Evolutionary conservation across 805 yeast species (phyloP), one percentile per base, ranked within the genome.

Genomic region (Candida golubevii): DNA sequence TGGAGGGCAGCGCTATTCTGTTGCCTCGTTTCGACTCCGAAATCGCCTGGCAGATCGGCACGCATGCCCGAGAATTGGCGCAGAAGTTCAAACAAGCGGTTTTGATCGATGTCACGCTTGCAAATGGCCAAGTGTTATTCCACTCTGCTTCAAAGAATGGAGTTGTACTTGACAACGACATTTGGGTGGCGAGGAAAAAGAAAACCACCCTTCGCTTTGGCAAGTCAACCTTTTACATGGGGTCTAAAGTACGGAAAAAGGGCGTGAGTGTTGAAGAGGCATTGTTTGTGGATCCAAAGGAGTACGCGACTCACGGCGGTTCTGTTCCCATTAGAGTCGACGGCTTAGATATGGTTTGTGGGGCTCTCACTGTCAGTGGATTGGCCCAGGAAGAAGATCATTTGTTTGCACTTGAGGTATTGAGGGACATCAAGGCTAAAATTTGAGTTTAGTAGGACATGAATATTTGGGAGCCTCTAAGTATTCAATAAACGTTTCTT

Each of bases 271-370:
- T 70, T 2, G 75, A 70, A 35, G 62, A 60, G 29, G 69, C 66
- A 4, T 59, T 61, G 34, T 71, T 66, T 42, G 60, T 77, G 14
- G 68, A 71, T 27, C 61, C 71, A 8, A 52, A 51, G 14, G 77
- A 73, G 10, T 78, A 68, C 51, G 79, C 80, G 8, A 59, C 67
- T 28, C 80, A 77, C 50, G 85, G 85, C 23, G 85, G 85, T 42
- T 71, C 76, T 30, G 70, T 79, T 39, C 82, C 83, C 9, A 60
- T 79, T 29, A 67, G 66, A 46, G 51, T 74, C 14, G 56, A 58
- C 18, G 62, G 63, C 26, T 57, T 62, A 35, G 71, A 62, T 39
- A 54, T 58, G 12, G 63, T 74, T 11, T 57, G 75, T 15, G 84
- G 76, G 8, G 70, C 77, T 1, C 60, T 79, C 36, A 76, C 82